Evolutionary conservation across 768 basidiomycete genomes (phyloP).

Genomic region (Rhodosporidiobolus odoratus): DNA sequence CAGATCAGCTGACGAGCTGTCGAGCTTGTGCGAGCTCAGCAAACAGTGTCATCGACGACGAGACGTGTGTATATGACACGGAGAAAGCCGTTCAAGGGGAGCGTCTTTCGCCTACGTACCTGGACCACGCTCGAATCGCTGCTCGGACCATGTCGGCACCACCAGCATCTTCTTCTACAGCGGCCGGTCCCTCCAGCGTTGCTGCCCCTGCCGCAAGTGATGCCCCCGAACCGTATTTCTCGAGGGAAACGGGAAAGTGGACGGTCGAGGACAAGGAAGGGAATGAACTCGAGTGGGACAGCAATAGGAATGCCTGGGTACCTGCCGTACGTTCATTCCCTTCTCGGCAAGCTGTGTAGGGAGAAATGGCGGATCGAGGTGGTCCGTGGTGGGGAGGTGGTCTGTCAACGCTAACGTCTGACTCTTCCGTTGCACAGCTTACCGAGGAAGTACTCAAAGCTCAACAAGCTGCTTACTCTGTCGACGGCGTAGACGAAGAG

Average conservation of each 20-base stretch:
- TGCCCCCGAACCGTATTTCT: slow-evolving; percentile 55
- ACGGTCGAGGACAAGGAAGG: slow-evolving; percentile 84
- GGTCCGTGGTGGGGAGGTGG: background rate
- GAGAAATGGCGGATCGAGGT: background rate
- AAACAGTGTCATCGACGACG: no score
- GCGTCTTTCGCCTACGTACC: no score
- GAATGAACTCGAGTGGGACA: slow-evolving; percentile 82
- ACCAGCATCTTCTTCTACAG: background rate
- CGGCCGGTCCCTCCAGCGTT: background rate
- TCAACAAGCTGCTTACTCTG: slow-evolving; percentile 92
- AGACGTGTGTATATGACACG: no score
- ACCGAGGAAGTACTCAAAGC: slow-evolving; percentile 78
- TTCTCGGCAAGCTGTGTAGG: background rate
- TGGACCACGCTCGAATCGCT: no score
- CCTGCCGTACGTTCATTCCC: slow-evolving; percentile 57
- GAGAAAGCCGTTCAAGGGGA: no score
- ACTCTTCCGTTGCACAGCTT: slow-evolving; percentile 52
- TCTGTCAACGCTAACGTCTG: background rate
- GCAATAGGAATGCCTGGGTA: slow-evolving; percentile 69
- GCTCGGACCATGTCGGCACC: background rate
- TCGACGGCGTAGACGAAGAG: slow-evolving; percentile 90
- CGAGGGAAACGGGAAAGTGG: slow-evolving; percentile 70
- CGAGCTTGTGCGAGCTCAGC: no score
- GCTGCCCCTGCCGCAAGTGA: background rate
- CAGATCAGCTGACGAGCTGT: no score